Base-by-base conservation (phyloP, 2,329 filamentous ascomycete species). In the Sporothrix pallida region DNA sequence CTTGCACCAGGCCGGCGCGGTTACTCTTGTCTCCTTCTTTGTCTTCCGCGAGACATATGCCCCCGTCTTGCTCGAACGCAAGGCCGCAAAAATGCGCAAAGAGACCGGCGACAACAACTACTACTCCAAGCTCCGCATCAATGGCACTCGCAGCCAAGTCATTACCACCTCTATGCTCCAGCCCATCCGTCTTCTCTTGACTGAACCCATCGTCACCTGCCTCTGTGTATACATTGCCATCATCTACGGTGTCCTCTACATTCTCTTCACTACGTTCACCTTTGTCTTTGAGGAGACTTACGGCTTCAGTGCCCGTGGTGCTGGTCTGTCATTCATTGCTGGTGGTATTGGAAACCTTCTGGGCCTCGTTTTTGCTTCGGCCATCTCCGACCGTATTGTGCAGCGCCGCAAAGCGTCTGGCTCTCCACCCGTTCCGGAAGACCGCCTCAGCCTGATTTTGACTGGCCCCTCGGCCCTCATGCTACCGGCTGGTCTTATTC, bases 201-300 rank as follows among this genome's bases (percentile, higher is more conserved):
- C 62, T 17, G 62, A 67, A 26, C 62, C 62, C 13, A 48, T 67
- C 62, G 62, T 67, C 1, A 67, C 62, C 37, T 67, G 62, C 15
- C 37, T 67, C 62, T 67, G 62, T 17, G 42, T 67, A 7, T 67
- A 67, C 62, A 67, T 67, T 62, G 58, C 58, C 26, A 46, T 87
- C 76, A 81, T 82, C 26, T 87, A 87, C 77, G 85, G 86, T 54
- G 83, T 83, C 56, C 81, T 87, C 26, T 87, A 87, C 77, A 81
- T 88, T 10, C 83, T 87, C 76, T 87, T 86, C 79, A 87, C 85
- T 73, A 86, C 85, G 17, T 85, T 87, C 75, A 83, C 86, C 12
- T 80, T 83, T 6, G 84, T 86, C 26, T 87, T 87, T 75, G 79
- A 82, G 74, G 78, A 80, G 60, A 81, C 80, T 17, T 87, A 87